These are phyloP conservation scores for Cyclocybe cylindracea DNA, from an alignment of 768 basidiomycete species.

Conservation along the genomic window DNA sequence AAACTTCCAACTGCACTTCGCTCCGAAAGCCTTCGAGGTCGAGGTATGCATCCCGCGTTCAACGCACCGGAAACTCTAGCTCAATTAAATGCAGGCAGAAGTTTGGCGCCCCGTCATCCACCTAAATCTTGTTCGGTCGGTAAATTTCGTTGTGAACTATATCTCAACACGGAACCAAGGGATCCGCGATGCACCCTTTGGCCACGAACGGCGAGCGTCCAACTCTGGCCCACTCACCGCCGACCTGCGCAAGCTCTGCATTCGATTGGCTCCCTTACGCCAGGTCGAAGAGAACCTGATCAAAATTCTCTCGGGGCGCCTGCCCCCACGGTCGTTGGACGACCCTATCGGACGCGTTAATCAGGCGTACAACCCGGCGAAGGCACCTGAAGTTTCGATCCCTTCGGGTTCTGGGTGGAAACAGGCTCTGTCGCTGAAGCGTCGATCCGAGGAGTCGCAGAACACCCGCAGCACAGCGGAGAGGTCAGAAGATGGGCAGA, in stretches of 20 bases:
- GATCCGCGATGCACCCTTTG: slow-evolving; percentile 17
- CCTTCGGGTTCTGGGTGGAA: slow-evolving; percentile 55
- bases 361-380: slow-evolving; percentile 35
- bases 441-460: slow-evolving; percentile 22
- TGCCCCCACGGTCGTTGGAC: slow-evolving; percentile 4
- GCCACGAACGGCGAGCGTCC: slow-evolving; percentile 17
- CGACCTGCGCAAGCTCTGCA: slow-evolving; percentile 45
- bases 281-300: slow-evolving; percentile 55
- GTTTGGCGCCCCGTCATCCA: slow-evolving; percentile 69
- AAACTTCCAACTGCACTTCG: slow-evolving; percentile 64
- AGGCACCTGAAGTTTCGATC: slow-evolving; percentile 47
- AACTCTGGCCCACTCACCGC: slow-evolving; percentile 25
- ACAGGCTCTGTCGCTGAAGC: slow-evolving; percentile 37
- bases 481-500: slow-evolving; percentile 37
- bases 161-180: slow-evolving; percentile 20
- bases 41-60: slow-evolving; percentile 37
- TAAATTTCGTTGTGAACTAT: slow-evolving; percentile 40
- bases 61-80: background rate
- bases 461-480: slow-evolving; percentile 8
- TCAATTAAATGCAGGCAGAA: slow-evolving; percentile 31
- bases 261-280: slow-evolving; percentile 54
- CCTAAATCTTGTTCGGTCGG: slow-evolving; percentile 62
- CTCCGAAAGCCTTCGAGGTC: slow-evolving; percentile 57
- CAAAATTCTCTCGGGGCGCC: slow-evolving; percentile 38
- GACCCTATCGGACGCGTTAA: slow-evolving; percentile 9